Evolutionary conservation across 345 rosid species (phyloP), one percentile per base, ranked within the genome.

Genomic region (Eucalyptus tenuipes): DNA sequence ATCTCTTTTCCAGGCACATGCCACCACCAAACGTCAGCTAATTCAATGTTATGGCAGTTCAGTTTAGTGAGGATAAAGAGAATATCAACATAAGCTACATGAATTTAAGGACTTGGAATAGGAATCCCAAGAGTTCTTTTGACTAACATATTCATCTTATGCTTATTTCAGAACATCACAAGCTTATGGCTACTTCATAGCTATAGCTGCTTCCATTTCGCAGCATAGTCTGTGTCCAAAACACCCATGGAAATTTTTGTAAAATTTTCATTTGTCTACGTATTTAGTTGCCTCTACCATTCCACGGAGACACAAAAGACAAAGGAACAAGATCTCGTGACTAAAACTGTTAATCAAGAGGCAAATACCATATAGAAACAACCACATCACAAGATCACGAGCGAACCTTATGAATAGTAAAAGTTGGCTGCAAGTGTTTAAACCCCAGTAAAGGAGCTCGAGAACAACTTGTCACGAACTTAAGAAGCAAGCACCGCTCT

Each of bases 401-500:
- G 57, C 92, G 50, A 88, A 96, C 98, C 96, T 98, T 98, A 91
- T 96, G 99, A 91, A 98, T 95, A 29, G 96, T 98, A 92, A 97
- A 98, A 80, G 97, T 91, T 89, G 99, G 99, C 91, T 94, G 98
- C 95, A 97, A 92, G 93, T 97, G 94, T 91, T 96, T 97, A 94
- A 98, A 98, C 84, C 99, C 98, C 71, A 96, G 97, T 86, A 95
- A 95, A 88, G 99, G 99, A 92, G 96, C 97, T 86, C 98, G 96
- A 88, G 98, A 97, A 93, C 99, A 98, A 92, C 99, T 98, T 68
- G 99, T 98, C 88, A 97, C 99, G 91, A 98, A 98, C 90, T 98
- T 98, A 87, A 98, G 98, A 91, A 98, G 93, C 98, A 96, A 89
- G 90, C 99, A 98, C 2, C 97, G 97, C 89, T 98, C 97, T 88